Percentiles rank a stretch among this genome's conserved stretches.
phyloP scores from a whole-genome alignment of 768 basidiomycete genomes.

The Xerocomellus amylosporus region DNA sequence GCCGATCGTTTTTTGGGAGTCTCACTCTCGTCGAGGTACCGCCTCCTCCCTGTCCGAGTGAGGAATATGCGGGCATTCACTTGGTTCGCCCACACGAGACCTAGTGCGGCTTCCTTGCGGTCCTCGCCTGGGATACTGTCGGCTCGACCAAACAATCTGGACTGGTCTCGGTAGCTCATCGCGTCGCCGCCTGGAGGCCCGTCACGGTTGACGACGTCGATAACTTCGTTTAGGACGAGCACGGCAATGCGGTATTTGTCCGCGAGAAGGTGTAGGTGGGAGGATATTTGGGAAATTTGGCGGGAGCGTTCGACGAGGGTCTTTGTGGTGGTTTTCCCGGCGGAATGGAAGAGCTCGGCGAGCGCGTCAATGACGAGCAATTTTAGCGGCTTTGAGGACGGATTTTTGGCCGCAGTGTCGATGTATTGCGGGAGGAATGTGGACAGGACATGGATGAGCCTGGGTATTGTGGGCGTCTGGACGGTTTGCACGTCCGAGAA shows the following conservation, averaged over 20 bases:
- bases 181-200: conserved; percentile 14
- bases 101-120: conserved; percentile 77
- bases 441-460: conserved; percentile 54
- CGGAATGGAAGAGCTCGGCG: conserved; percentile 76
- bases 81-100: conserved; percentile 92
- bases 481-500: conserved; percentile 64
- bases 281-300: conserved; percentile 63
- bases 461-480: conserved; percentile 50
- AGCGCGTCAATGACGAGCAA: conserved; percentile 87
- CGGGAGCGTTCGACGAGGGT: conserved; percentile 73
- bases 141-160: conserved; percentile 71
- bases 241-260: conserved; percentile 63
- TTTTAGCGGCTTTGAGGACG: conserved; percentile 56
- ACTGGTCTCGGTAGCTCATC: conserved; percentile 68
- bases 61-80: conserved; percentile 85
- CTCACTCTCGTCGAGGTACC: conserved; percentile 45
- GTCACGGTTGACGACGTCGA: conserved; percentile 62
- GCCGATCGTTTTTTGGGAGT: conserved; percentile 26
- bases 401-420: conserved; percentile 27
- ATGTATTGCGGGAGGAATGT: conserved; percentile 54
- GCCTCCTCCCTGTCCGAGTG: conserved; percentile 67
- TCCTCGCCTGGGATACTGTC: conserved; percentile 56
- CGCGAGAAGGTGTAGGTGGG: conserved; percentile 70
- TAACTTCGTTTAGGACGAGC: conserved; percentile 86
- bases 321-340: conserved; percentile 53